These are phyloP conservation scores for Arabidopsis arenosa DNA, from an alignment of 345 rosid genomes.

Conservation along the genomic window DNA sequence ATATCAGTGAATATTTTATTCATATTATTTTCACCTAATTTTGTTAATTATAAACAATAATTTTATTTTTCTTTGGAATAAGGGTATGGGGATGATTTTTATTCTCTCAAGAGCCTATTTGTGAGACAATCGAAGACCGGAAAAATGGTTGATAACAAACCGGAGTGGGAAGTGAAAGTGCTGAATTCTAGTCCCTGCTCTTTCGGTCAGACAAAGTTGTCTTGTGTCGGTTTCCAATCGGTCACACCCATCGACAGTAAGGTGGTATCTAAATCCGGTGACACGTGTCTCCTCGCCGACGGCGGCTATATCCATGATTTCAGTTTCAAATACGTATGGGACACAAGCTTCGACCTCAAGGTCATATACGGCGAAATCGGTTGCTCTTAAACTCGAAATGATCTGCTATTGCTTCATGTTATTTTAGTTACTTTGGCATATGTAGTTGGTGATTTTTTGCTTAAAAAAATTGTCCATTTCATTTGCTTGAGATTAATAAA, in stretches of 20 bases:
- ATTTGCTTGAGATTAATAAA: background rate
- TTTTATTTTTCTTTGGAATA: background rate
- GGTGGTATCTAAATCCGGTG: background rate
- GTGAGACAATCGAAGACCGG: slow-evolving; percentile 26
- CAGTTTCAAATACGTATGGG: slow-evolving; percentile 30
- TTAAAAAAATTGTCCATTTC: background rate
- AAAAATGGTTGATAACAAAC: background rate
- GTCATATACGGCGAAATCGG: background rate
- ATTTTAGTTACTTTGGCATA: background rate
- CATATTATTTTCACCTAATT: no score
- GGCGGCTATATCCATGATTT: background rate
- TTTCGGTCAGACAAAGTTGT: background rate
- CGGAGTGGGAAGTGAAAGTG: slow-evolving; percentile 31
- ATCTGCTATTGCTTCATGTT: background rate
- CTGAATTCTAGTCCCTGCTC: background rate
- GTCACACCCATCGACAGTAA: background rate
- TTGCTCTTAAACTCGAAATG: background rate
- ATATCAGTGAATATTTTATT: background rate
- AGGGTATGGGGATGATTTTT: background rate
- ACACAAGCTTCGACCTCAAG: slow-evolving; percentile 28
- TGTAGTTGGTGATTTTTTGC: background rate
- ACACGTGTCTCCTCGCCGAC: slow-evolving; percentile 9
- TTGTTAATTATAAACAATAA: background rate
- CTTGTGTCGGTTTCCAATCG: slow-evolving; percentile 30
- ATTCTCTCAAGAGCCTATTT: background rate